Percentiles rank a stretch among this genome's conserved stretches.
Conservation (phyloP, 805 yeast genomes). For the Helenozyma baotianmanensis region DNA sequence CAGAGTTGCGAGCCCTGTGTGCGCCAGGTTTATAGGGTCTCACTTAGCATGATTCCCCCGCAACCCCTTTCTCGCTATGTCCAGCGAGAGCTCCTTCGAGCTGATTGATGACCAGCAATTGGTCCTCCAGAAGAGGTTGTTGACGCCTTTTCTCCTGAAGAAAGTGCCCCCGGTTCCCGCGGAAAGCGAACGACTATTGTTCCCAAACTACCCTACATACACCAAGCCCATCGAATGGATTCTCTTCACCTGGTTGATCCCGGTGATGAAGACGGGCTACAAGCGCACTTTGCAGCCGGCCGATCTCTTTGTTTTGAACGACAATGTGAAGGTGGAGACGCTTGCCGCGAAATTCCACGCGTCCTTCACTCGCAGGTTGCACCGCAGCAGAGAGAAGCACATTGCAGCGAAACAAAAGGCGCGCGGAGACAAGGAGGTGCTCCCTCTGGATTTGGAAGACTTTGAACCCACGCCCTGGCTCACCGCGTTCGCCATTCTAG, state of each 20-base stretch:
- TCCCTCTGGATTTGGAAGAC: conserved; percentile 2
- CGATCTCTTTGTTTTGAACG: conserved; percentile 14
- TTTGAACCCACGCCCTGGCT: conserved; percentile 1
- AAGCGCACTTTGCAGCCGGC: conserved; percentile 15
- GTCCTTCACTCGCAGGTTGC: conserved; percentile 1
- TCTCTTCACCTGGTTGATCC: conserved; percentile 19
- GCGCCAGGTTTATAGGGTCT: too few species aligned
- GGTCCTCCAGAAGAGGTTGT: conserved; percentile 5
- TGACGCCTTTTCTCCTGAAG: conserved; percentile 11
- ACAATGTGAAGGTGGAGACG: conserved; percentile 8
- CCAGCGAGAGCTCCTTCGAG: too few species aligned
- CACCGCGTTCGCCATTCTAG: background rate
- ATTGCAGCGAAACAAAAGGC: conserved; percentile 7
- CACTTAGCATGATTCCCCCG: too few species aligned
- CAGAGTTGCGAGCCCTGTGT: too few species aligned
- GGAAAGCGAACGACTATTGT: conserved; percentile 8
- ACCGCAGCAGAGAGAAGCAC: background rate
- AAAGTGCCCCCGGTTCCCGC: conserved; percentile 12
- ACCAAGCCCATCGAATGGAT: conserved; percentile 11
- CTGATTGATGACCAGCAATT: too few species aligned
- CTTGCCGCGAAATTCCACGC: conserved; percentile 9
- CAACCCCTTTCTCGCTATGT: too few species aligned
- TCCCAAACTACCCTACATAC: conserved; percentile 1
- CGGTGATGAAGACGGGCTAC: conserved; percentile 17
- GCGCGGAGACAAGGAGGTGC: conserved; percentile 5